Base-by-base conservation (phyloP, 2,329 filamentous ascomycete genomes). In the Fusarium pininemorale region DNA sequence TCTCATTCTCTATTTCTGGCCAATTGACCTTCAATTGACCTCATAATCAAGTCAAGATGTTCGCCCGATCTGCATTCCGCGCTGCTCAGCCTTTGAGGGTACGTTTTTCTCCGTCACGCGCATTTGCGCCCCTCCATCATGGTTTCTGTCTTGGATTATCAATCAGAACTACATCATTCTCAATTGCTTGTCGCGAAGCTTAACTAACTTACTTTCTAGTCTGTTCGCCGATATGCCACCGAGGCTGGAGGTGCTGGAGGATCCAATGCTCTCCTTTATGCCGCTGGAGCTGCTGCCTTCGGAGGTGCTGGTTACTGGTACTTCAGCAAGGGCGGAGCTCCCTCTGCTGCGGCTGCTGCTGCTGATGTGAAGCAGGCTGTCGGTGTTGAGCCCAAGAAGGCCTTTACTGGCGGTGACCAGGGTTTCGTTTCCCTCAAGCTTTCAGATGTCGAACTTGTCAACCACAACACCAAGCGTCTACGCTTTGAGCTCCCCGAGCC, bases 391-490 rank as follows among this genome's bases (percentile, higher is more conserved):
- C 85, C 84, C 42, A 86, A 84, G 74, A 81, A 82, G 45, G 78
- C 89, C 50, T 87, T 98, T 83, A 93, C 89, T 39, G 95, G 96
- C 75, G 94, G 94, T 75, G 94, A 97, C 71, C 95, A 98, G 84
- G 95, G 94, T 76, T 98, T 95, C 85, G 83, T 98, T 73, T 91
- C 91, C 72, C 88, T 98, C 77, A 91, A 93, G 85, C 88, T 98
- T 64, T 90, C 94, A 64, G 90, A 92, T 63, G 89, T 95, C 56
- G 93, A 97, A 85, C 85, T 87, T 51, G 84, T 98, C 85, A 98
- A 94, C 87, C 93, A 95, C 88, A 98, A 98, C 88, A 97, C 95
- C 79, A 98, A 98, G 91, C 92, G 90, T 79, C 88, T 98, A 81
- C 91, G 93, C 78, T 98, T 99, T 85, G 91, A 92, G 79, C 90